Evolutionary conservation across 768 basidiomycete species (phyloP).

Genomic region (Kwoniella dejecticola): DNA sequence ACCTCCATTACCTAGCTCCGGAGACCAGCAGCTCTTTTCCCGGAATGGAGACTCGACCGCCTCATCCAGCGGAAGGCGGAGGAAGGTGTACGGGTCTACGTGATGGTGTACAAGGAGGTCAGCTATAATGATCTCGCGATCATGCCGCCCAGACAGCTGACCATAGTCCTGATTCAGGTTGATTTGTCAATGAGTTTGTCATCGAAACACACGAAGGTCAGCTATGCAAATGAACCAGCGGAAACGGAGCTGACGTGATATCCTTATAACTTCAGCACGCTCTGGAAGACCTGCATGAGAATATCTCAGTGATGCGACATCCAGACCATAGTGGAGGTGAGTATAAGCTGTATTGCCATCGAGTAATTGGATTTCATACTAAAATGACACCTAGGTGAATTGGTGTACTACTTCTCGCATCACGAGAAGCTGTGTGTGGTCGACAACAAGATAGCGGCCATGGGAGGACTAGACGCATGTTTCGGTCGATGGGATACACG

Average conservation of each 20-base stretch:
- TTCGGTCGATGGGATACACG: conserved; percentile 97
- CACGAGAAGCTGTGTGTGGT: conserved; percentile 55
- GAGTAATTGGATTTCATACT: too few relatives aligned
- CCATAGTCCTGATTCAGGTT: conserved; percentile 59
- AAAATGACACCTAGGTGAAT: conserved; percentile 36
- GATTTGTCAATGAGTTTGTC: conserved; percentile 88
- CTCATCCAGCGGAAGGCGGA: conserved; percentile 84
- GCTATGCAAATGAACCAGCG: conserved; percentile 4
- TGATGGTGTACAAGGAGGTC: conserved; percentile 93
- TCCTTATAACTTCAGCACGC: conserved; percentile 60
- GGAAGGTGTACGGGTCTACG: conserved; percentile 86
- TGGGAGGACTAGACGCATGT: conserved; percentile 90
- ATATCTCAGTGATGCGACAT: conserved; percentile 73
- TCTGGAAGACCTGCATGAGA: conserved; percentile 79
- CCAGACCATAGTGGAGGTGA: conserved; percentile 48
- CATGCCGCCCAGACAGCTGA: too few relatives aligned
- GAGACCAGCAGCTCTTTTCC: conserved; percentile 80
- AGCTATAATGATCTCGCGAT: too few relatives aligned
- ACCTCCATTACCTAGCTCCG: conserved; percentile 64
- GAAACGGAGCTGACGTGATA: neutral
- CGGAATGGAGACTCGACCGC: conserved; percentile 85
- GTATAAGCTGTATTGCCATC: too few relatives aligned
- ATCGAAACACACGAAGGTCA: conserved; percentile 78
- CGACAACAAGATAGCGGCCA: conserved; percentile 51
- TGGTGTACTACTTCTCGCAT: conserved; percentile 52